These are phyloP conservation scores for Ilyonectria mors-panacis DNA, from an alignment of 2,329 filamentous ascomycete species.

Conservation along the genomic window DNA sequence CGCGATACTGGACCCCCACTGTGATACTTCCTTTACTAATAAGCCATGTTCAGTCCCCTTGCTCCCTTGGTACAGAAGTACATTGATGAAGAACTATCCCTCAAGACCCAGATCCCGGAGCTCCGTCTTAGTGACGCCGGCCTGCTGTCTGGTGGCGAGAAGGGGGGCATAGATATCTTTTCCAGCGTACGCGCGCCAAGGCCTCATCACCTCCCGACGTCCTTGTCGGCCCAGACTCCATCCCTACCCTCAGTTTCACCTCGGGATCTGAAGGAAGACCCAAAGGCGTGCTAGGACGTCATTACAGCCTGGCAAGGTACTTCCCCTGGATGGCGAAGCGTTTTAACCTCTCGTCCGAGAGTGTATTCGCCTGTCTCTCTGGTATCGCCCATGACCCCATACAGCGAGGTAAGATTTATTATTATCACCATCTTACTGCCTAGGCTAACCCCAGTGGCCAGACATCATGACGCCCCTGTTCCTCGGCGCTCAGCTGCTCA, in stretches of 20 bases:
- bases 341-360: constrained; percentile 81
- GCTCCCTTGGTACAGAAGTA: constrained; percentile 60
- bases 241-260: constrained; percentile 82
- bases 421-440: too few relatives aligned
- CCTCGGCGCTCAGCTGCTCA: constrained; percentile 83
- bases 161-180: constrained; percentile 78
- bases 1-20: constrained; percentile 51
- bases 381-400: constrained; percentile 87
- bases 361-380: constrained; percentile 85
- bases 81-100: constrained; percentile 78
- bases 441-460: too few relatives aligned
- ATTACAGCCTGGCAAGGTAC: constrained; percentile 89
- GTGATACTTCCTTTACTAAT: too few relatives aligned
- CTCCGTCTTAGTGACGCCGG: constrained; percentile 82
- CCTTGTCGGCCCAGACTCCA: constrained; percentile 88
- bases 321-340: constrained; percentile 93
- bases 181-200: constrained; percentile 65
- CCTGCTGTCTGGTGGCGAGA: constrained; percentile 76
- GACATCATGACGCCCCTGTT: constrained; percentile 95
- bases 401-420: constrained; percentile 56
- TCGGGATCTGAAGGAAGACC: constrained; percentile 83
- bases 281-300: constrained; percentile 89
- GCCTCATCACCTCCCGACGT: constrained; percentile 75
- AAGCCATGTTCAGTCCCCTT: neutral
- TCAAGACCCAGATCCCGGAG: constrained; percentile 82